Base-by-base conservation (phyloP, 2,329 filamentous ascomycete species). In the Celoporthe dispersa region DNA sequence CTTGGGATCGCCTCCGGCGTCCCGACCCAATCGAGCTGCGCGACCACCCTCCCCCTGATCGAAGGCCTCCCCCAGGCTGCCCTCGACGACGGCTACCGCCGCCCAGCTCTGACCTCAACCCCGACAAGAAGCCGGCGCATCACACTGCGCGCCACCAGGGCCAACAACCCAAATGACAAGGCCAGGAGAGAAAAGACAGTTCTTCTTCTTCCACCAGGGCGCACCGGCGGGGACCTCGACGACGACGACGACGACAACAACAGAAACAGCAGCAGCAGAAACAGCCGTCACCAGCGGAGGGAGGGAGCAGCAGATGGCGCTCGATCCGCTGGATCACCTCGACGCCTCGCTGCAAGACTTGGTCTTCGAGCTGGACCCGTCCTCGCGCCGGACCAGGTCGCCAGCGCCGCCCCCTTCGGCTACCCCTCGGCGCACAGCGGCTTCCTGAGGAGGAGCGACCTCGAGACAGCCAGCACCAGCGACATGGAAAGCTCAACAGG, bases 301-400 rank as follows among this genome's bases (percentile, higher is more conserved):
- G 44, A 48, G 22, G 44, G 44, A 48, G 44, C 51, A 63, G 44
- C 44, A 48, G 65, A 72, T 68, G 71, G 67, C 68, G 25, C 68
- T 73, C 69, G 67, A 70, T 48, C 74, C 72, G 61, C 68, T 64
- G 65, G 81, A 83, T 75, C 78, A 75, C 68, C 81, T 84, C 77
- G 86, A 86, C 82, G 84, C 77, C 75, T 87, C 85, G 71, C 81
- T 86, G 76, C 84, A 82, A 81, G 63, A 65, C 59, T 67, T 66
- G 53, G 86, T 87, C 75, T 85, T 85, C 84, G 84, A 64, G 11
- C 41, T 64, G 62, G 62, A 48, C 25, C 62, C 62, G 37, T 64
- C 62, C 25, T 51, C 41, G 39, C 62, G 39, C 25, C 62, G 41
- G 77, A 81, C 72, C 69, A 48, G 44, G 44, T 68, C 80, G 78